Base-by-base conservation (phyloP, 306 rosid species). In the Castanea crenata region DNA sequence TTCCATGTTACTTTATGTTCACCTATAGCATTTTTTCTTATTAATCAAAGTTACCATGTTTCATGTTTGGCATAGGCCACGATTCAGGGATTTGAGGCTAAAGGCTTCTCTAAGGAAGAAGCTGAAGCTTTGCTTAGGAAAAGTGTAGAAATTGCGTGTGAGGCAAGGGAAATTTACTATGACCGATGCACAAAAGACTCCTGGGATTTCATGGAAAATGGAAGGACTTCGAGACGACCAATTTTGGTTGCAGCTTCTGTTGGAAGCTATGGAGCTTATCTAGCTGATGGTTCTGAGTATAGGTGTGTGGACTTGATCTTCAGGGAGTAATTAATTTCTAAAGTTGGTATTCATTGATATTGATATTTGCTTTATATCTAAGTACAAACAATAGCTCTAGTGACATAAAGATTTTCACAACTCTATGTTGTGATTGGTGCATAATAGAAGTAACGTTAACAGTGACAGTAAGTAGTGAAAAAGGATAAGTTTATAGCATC, bases 181-280 rank as follows among this genome's bases (percentile, higher is more conserved):
- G 90, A 87, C 51, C 83, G 80, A 74, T 86, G 89, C n/a, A 86
- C 87, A 2, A 90, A 91, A 71, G 88, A 85, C 80, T 86, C 89
- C 61, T 84, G 85, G 77, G 97, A 90, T 34, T 86, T 83, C 11
- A 5, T 55, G 10, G 85, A 81, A 20, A 76, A 76, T 76, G 87
- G 76, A 64, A 83, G 75, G 62, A 38, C 70, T 63, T 62, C 80
- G 14, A 82, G 70, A 8, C 88, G 88, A 13, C 94, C 94, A 5
- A 82, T 91, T 84, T 68, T 95, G 18, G 76, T 92, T 73, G 98
- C 98, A 20, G 99, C 99, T 74, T 95, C 99, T 8, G 91, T 92
- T 20, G 99, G 99, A 69, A 94, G 99, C 77, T 95, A 92, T 65
- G 99, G 97, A 0, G 98, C 99, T 25, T 91, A 89, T 84, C 87